Evolutionary conservation across 345 rosid genomes (phyloP).

Genomic region (Capsella bursapastoris): DNA sequence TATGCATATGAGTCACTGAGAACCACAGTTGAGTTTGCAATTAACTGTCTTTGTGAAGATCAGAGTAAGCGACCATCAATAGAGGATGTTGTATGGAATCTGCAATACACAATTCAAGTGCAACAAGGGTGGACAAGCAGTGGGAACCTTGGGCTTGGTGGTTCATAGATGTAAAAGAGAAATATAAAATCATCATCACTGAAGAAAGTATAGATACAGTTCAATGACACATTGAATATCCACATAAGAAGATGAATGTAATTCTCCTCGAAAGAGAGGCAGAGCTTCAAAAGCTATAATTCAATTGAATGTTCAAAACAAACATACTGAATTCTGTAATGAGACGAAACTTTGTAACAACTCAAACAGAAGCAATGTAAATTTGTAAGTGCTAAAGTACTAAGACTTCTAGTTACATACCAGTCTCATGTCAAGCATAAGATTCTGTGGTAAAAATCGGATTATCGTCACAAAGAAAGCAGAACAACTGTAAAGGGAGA

Average conservation of each 20-base stretch:
- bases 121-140: slow-evolving; percentile 92
- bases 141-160: slow-evolving; percentile 64
- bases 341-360: background rate
- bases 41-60: slow-evolving; percentile 72
- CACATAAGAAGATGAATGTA: slow-evolving; percentile 11
- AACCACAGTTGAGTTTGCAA: slow-evolving; percentile 70
- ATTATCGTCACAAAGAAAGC: slow-evolving; percentile 72
- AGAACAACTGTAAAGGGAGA: slow-evolving; percentile 35
- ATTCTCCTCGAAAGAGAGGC: slow-evolving; percentile 1
- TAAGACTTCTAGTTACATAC: background rate
- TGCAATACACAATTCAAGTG: slow-evolving; percentile 87
- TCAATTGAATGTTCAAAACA: background rate
- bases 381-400: background rate
- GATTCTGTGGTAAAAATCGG: slow-evolving; percentile 67
- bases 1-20: slow-evolving; percentile 81
- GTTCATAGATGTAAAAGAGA: slow-evolving; percentile 30
- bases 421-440: slow-evolving; percentile 28
- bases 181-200: background rate
- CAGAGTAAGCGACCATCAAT: slow-evolving; percentile 70
- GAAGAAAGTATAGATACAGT: background rate
- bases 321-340: too few relatives aligned
- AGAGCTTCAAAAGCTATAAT: slow-evolving; percentile 16
- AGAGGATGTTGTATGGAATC: slow-evolving; percentile 93
- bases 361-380: too few relatives aligned
- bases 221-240: background rate